These are phyloP conservation scores for Fusarium sp. DNA, from an alignment of 2,329 filamentous ascomycete genomes.

Conservation along the genomic window DNA sequence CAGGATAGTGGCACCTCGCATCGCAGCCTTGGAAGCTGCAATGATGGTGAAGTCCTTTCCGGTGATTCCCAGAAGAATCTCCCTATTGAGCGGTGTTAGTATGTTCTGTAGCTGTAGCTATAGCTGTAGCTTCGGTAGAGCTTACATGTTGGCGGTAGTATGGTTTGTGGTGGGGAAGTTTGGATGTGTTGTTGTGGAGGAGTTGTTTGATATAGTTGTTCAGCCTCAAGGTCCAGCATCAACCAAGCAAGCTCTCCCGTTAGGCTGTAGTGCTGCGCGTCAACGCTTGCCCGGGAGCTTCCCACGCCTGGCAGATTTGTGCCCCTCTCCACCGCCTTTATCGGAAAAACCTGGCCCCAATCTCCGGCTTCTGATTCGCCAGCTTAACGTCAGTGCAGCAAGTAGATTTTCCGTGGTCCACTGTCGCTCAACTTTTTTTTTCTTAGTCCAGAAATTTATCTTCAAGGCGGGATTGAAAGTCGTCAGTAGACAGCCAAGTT, in stretches of 20 bases:
- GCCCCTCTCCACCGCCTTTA: slow-evolving; percentile 52
- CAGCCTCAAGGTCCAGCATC: slow-evolving; percentile 44
- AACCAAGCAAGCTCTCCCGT: slow-evolving; percentile 48
- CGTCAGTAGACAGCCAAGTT: slow-evolving; percentile 47
- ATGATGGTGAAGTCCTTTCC: slow-evolving; percentile 99
- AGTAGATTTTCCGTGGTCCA: slow-evolving; percentile 46
- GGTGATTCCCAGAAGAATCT: slow-evolving; percentile 97
- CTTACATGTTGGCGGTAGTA: slow-evolving; percentile 47
- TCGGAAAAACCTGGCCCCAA: slow-evolving; percentile 53
- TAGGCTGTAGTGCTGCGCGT: slow-evolving; percentile 58
- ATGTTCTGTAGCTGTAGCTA: slow-evolving; percentile 15
- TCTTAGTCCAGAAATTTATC: slow-evolving; percentile 48
- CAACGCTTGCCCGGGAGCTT: slow-evolving; percentile 48
- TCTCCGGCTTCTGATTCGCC: slow-evolving; percentile 44
- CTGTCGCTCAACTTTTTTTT: slow-evolving; percentile 58
- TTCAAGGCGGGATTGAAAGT: slow-evolving; percentile 49
- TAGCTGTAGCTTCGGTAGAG: slow-evolving; percentile 23
- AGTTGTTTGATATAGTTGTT: slow-evolving; percentile 40
- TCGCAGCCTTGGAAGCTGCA: slow-evolving; percentile 96
- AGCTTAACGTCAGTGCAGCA: neutral
- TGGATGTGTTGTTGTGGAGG: slow-evolving; percentile 36
- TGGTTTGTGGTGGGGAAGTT: slow-evolving; percentile 29
- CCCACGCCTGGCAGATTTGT: slow-evolving; percentile 44
- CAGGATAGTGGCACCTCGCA: slow-evolving; percentile 96
- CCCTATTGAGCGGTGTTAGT: slow-evolving; percentile 68